Evolutionary conservation across 768 basidiomycete species (phyloP).

Genomic region (Multifurca ochricompacta): DNA sequence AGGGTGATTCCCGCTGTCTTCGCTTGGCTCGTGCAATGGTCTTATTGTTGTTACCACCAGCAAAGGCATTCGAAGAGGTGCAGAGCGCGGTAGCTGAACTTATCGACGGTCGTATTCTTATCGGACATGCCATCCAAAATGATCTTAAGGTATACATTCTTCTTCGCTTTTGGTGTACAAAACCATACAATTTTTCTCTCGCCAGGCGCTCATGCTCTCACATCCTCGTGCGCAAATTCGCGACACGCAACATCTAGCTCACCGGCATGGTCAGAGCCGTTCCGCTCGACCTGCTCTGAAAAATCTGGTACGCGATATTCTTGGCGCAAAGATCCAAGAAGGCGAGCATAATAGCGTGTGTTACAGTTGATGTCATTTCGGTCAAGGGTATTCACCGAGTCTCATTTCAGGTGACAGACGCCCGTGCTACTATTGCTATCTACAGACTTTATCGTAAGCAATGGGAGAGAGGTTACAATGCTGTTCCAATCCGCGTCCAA

Average conservation of each 20-base stretch:
- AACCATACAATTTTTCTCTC: background rate
- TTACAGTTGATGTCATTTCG: slow-evolving; percentile 12
- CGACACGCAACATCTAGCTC: slow-evolving; percentile 61
- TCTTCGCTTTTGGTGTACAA: slow-evolving; percentile 10
- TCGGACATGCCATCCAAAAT: slow-evolving; percentile 89
- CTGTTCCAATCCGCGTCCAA: slow-evolving; percentile 6
- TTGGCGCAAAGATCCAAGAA: slow-evolving; percentile 71
- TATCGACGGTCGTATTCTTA: slow-evolving; percentile 66
- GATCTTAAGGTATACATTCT: slow-evolving; percentile 65
- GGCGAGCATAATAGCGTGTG: slow-evolving; percentile 90
- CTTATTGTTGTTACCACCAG: slow-evolving; percentile 31
- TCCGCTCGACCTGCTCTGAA: slow-evolving; percentile 69
- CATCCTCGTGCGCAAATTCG: slow-evolving; percentile 57
- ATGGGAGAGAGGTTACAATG: slow-evolving; percentile 51
- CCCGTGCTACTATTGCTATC: slow-evolving; percentile 91
- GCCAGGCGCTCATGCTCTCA: slow-evolving; percentile 58
- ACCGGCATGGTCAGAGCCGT: slow-evolving; percentile 51
- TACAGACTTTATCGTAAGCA: slow-evolving; percentile 74
- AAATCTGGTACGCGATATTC: slow-evolving; percentile 69
- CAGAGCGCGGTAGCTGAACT: slow-evolving; percentile 73
- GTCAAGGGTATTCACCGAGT: background rate
- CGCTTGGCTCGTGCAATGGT: background rate
- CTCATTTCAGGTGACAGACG: slow-evolving; percentile 69
- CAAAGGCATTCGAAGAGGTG: slow-evolving; percentile 69
- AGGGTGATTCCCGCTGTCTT: slow-evolving; percentile 37